Percentiles rank a stretch among this genome's conserved stretches.
Evolutionary conservation across 106 monocot genomes (phyloP).

Genomic region (Acorus gramineus): DNA sequence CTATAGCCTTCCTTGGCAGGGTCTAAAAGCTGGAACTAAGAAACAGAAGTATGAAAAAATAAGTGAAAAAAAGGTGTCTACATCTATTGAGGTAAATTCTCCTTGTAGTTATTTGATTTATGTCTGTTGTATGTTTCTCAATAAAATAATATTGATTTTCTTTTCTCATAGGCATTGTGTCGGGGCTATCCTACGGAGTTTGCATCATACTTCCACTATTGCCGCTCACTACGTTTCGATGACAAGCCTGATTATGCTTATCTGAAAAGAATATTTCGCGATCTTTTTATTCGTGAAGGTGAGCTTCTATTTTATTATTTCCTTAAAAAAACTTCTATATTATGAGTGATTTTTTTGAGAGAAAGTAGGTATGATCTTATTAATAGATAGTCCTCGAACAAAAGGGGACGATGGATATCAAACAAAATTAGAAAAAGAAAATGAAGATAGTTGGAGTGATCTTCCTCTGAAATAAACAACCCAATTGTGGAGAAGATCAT

Average conservation of each 20-base stretch:
- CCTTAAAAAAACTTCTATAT: neutral
- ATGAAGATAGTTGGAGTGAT: no score
- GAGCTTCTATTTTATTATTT: slow-evolving; percentile 3
- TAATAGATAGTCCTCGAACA: no score
- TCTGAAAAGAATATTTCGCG: slow-evolving; percentile 84
- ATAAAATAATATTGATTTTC: neutral
- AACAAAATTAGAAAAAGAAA: no score
- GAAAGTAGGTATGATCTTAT: no score
- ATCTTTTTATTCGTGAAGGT: slow-evolving; percentile 97
- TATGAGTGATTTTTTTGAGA: neutral
- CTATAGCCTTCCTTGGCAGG: slow-evolving; percentile 93
- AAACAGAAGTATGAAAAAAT: slow-evolving; percentile 97
- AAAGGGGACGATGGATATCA: no score
- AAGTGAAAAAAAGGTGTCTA: slow-evolving; percentile 89
- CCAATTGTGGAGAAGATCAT: no score
- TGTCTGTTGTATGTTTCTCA: neutral
- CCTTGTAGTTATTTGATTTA: neutral
- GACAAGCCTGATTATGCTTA: slow-evolving; percentile 97
- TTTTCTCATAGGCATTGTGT: slow-evolving; percentile 63
- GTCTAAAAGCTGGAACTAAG: slow-evolving; percentile 91
- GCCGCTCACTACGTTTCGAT: slow-evolving; percentile 82
- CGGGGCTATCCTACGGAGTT: slow-evolving; percentile 92
- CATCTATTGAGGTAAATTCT: slow-evolving; percentile 68
- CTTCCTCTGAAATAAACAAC: no score
- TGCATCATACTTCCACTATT: slow-evolving; percentile 94